Evolutionary conservation across 371 early-diverging fungal genomes (phyloP), one percentile per base, ranked within the genome.

Genomic region (Entomophthora muscae): DNA sequence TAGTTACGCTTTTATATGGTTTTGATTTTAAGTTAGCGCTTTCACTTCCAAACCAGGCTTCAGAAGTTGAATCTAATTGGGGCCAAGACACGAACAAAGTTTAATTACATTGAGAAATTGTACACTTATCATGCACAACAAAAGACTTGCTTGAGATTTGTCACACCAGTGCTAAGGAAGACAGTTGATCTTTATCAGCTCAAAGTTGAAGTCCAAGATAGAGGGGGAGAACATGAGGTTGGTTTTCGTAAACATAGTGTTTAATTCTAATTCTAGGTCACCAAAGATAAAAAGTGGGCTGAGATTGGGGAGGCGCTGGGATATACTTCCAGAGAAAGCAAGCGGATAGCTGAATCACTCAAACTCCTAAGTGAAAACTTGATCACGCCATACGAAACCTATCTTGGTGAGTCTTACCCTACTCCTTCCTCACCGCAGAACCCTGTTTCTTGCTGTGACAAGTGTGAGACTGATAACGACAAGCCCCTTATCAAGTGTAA

Each of bases 31-130:
- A 31, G 32, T 27, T 77, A 94, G 92, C 75, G 70, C 26, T 97
- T 97, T 72, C 81, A 85, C 63, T 95, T 97, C 74, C 76, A 79
- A 54, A 91, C 96, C 27, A 80, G 96, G 32, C 78, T 86, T 27
- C 94, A 95, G 72, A 83, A 84, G 68, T 79, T 97, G 28, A 94
- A 91, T 72, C 81, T 84, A 28, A 86, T 95, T 78, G 92, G 93
- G 63, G 96, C 94, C 29, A 80, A 82, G 67, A 89, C 91, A 3
- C 78, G 95, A 53, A 78, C 85, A 23, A 86, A 84, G 33, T 79
- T 91, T 63, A 91, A 91, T 71, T 97, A 91, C 70, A 75, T 90
- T 55, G 93, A 94, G 65, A 90, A 90, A 72, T 76, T 97, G 23
- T 82, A 85, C 70, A 82, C 85, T 69, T 95, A 86, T 70, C 96